These are phyloP conservation scores for Daldinia vernicosa DNA, from an alignment of 495 filamentous ascomycete genomes.

Conservation along the genomic window DNA sequence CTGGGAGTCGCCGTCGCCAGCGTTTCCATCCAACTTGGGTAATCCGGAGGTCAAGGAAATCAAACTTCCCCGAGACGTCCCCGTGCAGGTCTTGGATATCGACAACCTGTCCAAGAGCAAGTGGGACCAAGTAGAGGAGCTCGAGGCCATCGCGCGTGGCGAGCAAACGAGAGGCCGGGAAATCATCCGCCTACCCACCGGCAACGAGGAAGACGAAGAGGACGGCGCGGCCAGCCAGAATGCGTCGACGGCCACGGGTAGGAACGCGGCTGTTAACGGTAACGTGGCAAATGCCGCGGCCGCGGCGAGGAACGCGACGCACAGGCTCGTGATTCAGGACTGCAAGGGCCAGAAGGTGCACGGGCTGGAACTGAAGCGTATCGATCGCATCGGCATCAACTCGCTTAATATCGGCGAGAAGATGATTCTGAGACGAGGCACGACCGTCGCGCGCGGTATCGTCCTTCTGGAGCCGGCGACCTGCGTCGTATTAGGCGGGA, in stretches of 20 bases:
- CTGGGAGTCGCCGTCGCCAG: constrained; percentile 55
- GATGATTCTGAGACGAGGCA: constrained; percentile 70
- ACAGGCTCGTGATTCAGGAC: constrained; percentile 87
- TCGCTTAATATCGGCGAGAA: constrained; percentile 82
- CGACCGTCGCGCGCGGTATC: constrained; percentile 76
- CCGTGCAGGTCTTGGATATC: constrained; percentile 84
- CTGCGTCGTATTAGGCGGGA: constrained; percentile 79
- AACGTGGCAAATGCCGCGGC: constrained; percentile 26
- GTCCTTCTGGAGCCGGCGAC: constrained; percentile 74
- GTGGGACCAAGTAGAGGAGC: constrained; percentile 85
- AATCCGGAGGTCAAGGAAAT: constrained; percentile 61
- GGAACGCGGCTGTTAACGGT: constrained; percentile 38
- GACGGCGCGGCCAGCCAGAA: constrained; percentile 5
- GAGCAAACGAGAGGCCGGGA: constrained; percentile 84
- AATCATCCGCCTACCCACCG: constrained; percentile 74
- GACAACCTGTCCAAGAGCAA: constrained; percentile 80
- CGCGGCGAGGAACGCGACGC: constrained; percentile 64
- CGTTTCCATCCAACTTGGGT: constrained; percentile 67
- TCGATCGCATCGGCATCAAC: constrained; percentile 71
- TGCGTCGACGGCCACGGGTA: constrained; percentile 22
- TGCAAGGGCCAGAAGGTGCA: constrained; percentile 71
- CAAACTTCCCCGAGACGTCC: constrained; percentile 65
- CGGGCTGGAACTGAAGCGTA: constrained; percentile 74
- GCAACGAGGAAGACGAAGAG: constrained; percentile 37
- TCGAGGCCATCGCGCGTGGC: constrained; percentile 84